Evolutionary conservation across 495 filamentous ascomycete genomes (phyloP), one percentile per base, ranked within the genome.

Genomic region (Podospora appendiculata): DNA sequence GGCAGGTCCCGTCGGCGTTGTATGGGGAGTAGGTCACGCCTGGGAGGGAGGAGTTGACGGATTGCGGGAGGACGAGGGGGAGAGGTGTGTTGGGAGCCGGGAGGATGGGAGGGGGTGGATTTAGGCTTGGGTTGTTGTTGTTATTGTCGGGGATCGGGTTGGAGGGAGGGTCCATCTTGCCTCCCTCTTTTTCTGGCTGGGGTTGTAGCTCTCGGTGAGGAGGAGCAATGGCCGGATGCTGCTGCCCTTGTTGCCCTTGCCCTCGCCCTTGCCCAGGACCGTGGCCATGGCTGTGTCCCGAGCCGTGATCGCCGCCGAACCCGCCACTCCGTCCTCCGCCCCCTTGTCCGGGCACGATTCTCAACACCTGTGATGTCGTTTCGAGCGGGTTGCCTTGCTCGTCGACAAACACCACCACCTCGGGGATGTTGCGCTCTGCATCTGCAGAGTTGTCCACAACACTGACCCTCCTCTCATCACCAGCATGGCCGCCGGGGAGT

Each of bases 21-120:
- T 90, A 93, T 0, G 88, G 86, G 7, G 83, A 80, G 65, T 91
- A 94, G 1, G 83, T 79, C 16, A 93, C 76, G 12, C 85, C 87
- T 45, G 70, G 65, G 58, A 69, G 61, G 58, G 58, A 51, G 51
- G 63, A 40, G 45, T 53, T 48, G 36, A 7, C 7, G 36, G 36
- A 38, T 10, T 10, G 13, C 10, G 36, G 36, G 10, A 13, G 13
- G 36, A 13, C 10, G 10, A 11, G 36, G 36, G 36, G 36, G 9
- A 13, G 36, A 7, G 36, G 36, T 38, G 36, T 38, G 36, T 7
- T 7, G 1, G 9, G 9, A 11, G 9, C 13, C 3, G 36, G 34
- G 5, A 32, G 16, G 48, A 33, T 10, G 35, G 5, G 38, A 25
- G 1, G 11, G 13, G 14, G 16, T 6, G 34, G 25, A 12, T 46